Percentiles rank a stretch among this genome's conserved stretches.
These are phyloP conservation scores for Macadamia tetraphylla DNA, from an alignment of 164 flowering plant species.

Conservation along the genomic window DNA sequence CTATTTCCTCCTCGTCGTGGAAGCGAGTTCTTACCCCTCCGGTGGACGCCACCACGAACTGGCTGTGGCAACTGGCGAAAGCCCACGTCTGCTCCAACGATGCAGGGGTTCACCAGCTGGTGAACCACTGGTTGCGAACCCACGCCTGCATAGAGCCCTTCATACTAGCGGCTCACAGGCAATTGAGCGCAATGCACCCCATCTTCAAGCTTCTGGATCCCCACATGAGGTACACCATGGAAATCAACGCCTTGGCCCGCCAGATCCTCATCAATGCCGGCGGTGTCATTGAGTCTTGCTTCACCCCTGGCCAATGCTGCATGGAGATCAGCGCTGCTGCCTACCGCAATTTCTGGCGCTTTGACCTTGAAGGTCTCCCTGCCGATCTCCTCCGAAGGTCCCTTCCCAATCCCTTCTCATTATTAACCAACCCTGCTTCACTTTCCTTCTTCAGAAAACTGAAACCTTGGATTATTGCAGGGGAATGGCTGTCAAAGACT, in stretches of 20 bases:
- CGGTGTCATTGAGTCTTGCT: slow-evolving; percentile 88
- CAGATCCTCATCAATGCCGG: slow-evolving; percentile 67
- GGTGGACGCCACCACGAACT: slow-evolving; percentile 54
- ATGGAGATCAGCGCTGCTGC: slow-evolving; percentile 91
- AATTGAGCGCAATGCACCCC: slow-evolving; percentile 91
- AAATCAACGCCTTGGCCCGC: slow-evolving; percentile 82
- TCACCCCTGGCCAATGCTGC: slow-evolving; percentile 73
- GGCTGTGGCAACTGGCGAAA: slow-evolving; percentile 93
- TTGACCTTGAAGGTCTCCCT: slow-evolving; percentile 77
- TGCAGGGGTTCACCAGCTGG: slow-evolving; percentile 89
- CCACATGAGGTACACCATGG: slow-evolving; percentile 91
- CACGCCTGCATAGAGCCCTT: slow-evolving; percentile 89
- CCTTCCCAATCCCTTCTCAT: background rate
- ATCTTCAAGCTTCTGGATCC: slow-evolving; percentile 88
- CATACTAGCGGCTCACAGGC: slow-evolving; percentile 86
- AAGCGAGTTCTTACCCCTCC: slow-evolving; percentile 78
- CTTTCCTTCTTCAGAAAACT: no score
- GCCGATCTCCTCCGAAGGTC: slow-evolving; percentile 86
- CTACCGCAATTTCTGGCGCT: slow-evolving; percentile 65
- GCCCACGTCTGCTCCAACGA: slow-evolving; percentile 91
- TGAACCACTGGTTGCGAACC: slow-evolving; percentile 87
- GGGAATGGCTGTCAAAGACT: slow-evolving; percentile 80
- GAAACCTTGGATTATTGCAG: slow-evolving; percentile 21
- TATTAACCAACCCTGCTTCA: no score
- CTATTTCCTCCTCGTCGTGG: no score